Evolutionary conservation across 2,329 filamentous ascomycete genomes (phyloP).

Genomic region (Fusarium sp.): DNA sequence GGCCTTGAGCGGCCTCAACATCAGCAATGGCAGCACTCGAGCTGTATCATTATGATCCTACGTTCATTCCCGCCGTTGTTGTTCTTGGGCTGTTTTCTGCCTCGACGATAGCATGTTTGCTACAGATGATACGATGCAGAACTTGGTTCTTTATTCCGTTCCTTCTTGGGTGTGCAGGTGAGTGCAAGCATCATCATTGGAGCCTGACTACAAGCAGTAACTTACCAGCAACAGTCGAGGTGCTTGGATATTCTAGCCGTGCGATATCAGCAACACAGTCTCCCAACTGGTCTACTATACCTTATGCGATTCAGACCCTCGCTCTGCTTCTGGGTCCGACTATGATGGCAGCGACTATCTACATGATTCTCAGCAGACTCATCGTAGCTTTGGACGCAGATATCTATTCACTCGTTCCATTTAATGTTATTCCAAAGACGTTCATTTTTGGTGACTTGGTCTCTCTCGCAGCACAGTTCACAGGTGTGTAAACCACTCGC

Average conservation of each 20-base stretch:
- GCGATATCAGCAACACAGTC: conserved; percentile 59
- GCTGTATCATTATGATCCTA: conserved; percentile 64
- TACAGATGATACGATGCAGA: conserved; percentile 57
- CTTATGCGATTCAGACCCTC: conserved; percentile 57
- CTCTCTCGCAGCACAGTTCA: conserved; percentile 54
- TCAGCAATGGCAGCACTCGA: conserved; percentile 23
- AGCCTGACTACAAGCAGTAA: rapidly evolving
- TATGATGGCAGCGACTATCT: conserved; percentile 60
- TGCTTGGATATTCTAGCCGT: conserved; percentile 61
- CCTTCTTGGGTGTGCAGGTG: conserved; percentile 64
- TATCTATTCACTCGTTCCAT: conserved; percentile 58
- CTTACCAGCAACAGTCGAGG: conserved; percentile 37
- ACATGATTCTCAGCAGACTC: conserved; percentile 62
- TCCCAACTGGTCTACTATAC: conserved; percentile 52
- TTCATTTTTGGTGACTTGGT: conserved; percentile 65
- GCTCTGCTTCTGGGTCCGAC: conserved; percentile 56
- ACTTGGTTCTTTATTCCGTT: conserved; percentile 69
- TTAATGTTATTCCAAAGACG: conserved; percentile 62
- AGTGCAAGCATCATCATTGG: conserved; percentile 7
- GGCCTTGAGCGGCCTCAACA: not conserved
- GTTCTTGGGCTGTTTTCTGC: conserved; percentile 57
- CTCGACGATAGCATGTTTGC: conserved; percentile 56
- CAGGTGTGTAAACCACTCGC: not conserved
- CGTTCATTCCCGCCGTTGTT: conserved; percentile 57
- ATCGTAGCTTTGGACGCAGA: conserved; percentile 56